Percentiles rank a stretch among this genome's conserved stretches.
Evolutionary conservation across 2,329 filamentous ascomycete genomes (phyloP).

Genomic region (Metarhizium sp.): DNA sequence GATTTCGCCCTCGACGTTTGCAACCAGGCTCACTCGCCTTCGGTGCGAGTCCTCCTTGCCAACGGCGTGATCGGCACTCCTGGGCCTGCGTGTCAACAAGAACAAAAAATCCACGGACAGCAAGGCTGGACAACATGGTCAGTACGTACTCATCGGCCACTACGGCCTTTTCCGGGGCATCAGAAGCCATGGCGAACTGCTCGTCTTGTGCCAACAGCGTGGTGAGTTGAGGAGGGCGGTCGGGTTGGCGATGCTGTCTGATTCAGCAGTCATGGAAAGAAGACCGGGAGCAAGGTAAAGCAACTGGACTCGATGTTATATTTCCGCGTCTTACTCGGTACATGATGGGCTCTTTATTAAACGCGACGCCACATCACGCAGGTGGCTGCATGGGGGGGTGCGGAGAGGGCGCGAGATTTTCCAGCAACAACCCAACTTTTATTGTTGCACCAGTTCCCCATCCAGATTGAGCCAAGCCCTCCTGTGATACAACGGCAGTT

Average conservation of each 20-base stretch:
- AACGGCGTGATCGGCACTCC: background rate
- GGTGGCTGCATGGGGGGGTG: background rate
- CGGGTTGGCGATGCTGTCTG: too few species aligned
- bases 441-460: background rate
- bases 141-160: background rate
- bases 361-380: background rate
- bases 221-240: background rate
- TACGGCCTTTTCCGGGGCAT: background rate
- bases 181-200: background rate
- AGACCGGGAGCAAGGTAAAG: too few species aligned
- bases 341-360: background rate
- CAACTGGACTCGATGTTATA: too few species aligned
- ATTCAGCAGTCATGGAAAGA: too few species aligned
- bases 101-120: background rate
- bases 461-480: background rate
- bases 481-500: background rate
- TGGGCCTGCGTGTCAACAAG: background rate
- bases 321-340: too few species aligned
- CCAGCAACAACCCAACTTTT: background rate
- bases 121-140: background rate
- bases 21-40: slow-evolving; percentile 7
- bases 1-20: slow-evolving; percentile 20
- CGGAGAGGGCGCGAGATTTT: background rate
- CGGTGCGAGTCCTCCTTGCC: background rate
- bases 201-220: background rate